These are phyloP conservation scores for Zarea fungicola DNA, from an alignment of 2,329 filamentous ascomycete species.

Conservation along the genomic window DNA sequence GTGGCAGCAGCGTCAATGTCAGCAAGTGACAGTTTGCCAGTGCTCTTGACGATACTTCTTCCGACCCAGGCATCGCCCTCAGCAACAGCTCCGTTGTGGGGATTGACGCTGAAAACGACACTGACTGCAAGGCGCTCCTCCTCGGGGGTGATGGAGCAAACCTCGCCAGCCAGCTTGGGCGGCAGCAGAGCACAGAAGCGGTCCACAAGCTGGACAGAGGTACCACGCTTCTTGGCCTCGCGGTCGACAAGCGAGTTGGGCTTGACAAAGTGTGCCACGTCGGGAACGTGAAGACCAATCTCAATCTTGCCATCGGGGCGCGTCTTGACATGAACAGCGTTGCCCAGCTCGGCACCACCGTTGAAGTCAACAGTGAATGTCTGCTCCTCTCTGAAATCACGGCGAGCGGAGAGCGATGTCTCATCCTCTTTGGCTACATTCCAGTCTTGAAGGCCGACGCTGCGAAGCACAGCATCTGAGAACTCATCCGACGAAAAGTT, in stretches of 20 bases:
- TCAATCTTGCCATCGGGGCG: constrained; percentile 81
- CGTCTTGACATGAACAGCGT: constrained; percentile 87
- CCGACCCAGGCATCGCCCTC: constrained; percentile 93
- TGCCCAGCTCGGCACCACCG: constrained; percentile 80
- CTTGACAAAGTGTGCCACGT: constrained; percentile 96
- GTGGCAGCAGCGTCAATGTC: constrained; percentile 80
- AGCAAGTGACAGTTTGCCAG: constrained; percentile 75
- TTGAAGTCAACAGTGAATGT: constrained; percentile 91
- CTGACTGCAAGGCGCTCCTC: constrained; percentile 88
- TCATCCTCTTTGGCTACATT: constrained; percentile 79
- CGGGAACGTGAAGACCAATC: constrained; percentile 90
- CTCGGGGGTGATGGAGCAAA: constrained; percentile 83
- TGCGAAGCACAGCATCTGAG: constrained; percentile 91
- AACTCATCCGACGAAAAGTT: constrained; percentile 98
- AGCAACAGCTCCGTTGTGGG: constrained; percentile 68
- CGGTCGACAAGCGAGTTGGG: constrained; percentile 90
- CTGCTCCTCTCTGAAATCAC: constrained; percentile 84
- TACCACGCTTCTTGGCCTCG: constrained; percentile 96
- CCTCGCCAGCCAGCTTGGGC: constrained; percentile 73
- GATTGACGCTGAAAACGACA: constrained; percentile 87
- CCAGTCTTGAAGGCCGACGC: constrained; percentile 90
- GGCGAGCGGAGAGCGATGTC: constrained; percentile 64
- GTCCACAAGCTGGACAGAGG: constrained; percentile 91
- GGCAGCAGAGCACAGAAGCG: constrained; percentile 84
- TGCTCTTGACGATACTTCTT: constrained; percentile 88